Base-by-base conservation (phyloP, 345 rosid genomes). In the Conringia planisiliqua region DNA sequence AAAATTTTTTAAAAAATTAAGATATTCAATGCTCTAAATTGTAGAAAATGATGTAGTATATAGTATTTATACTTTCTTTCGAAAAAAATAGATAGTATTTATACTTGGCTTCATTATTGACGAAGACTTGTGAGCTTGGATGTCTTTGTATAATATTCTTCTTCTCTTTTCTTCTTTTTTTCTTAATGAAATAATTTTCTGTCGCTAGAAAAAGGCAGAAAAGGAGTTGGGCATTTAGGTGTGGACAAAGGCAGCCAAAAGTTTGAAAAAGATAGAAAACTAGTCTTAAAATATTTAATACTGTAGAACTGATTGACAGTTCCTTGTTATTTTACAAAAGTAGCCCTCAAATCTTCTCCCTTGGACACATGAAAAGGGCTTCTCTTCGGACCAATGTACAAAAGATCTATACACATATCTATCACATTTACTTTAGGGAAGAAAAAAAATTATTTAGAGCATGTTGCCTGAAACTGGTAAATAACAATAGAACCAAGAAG, bases 241-340 rank as follows among this genome's bases (percentile, higher is more conserved):
- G 32, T 65, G 63, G 72, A 64, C 72, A 65, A 77, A 77, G 72
- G 62, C 68, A 57, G 68, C 72, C 72, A 64, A 77, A 65, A 60
- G 68, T 71, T 56, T 66, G 68, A 77, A 70, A 71, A 51, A 11
- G n/a, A 51, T 11, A 29, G 30, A 24, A 7, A 51, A 4, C 18
- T 18, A 67, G 36, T 51, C 10, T 13, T 11, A 18, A 27, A 35
- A 26, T 50, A 39, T 20, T 54, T 56, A 42, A 58, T 5, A 56
- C 76, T 55, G 76, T 63, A 56, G 72, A 61, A 64, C 36, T 71
- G 76, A 71, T 64, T 64, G 80, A 77, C 72, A 64, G 72, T 12
- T 71, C 72, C 33, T 77, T 71, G 32, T 38, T 62, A 36, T 33
- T 62, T 66, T 77, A 77, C 80, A n/a, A 47, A 71, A 77, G 20